A percentile compares a stretch with the other conserved stretches of the same genome.
phyloP scores from a whole-genome alignment of 202 grass and related monocot genomes.

The Zizania palustris region DNA sequence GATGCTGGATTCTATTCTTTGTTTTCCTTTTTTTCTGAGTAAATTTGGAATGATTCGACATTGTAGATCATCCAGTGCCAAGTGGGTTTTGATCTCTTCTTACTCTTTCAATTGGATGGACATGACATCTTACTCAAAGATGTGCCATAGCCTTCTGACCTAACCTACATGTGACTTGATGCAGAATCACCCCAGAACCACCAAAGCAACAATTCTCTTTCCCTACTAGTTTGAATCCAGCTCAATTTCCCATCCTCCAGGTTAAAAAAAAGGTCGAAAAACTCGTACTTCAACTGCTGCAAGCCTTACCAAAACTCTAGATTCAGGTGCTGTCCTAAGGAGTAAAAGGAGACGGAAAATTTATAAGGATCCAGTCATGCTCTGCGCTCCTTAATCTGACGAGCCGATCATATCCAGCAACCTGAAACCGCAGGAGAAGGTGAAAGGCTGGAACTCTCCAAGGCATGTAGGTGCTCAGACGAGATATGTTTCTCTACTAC shows the following conservation, averaged over 20 bases:
- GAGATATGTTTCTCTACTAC: too few relatives aligned
- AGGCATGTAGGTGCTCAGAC: too few relatives aligned
- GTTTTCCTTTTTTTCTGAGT: too few relatives aligned
- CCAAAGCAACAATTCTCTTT: neutral
- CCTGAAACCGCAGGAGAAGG: constrained; percentile 21
- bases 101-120: too few relatives aligned
- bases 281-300: neutral
- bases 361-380: neutral
- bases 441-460: neutral
- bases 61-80: too few relatives aligned
- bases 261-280: neutral
- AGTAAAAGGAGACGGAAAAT: neutral
- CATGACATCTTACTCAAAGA: too few relatives aligned
- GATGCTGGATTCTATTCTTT: too few relatives aligned
- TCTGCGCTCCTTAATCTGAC: neutral
- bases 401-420: constrained; percentile 1
- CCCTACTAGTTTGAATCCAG: neutral
- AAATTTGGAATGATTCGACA: too few relatives aligned
- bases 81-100: too few relatives aligned
- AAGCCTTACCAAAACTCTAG: constrained; percentile 1
- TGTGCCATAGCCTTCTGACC: too few relatives aligned
- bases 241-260: neutral
- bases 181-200: neutral
- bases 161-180: neutral
- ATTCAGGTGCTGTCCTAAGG: neutral